Conservation (phyloP, 805 yeast species). For the Teunomyces pallodes region DNA sequence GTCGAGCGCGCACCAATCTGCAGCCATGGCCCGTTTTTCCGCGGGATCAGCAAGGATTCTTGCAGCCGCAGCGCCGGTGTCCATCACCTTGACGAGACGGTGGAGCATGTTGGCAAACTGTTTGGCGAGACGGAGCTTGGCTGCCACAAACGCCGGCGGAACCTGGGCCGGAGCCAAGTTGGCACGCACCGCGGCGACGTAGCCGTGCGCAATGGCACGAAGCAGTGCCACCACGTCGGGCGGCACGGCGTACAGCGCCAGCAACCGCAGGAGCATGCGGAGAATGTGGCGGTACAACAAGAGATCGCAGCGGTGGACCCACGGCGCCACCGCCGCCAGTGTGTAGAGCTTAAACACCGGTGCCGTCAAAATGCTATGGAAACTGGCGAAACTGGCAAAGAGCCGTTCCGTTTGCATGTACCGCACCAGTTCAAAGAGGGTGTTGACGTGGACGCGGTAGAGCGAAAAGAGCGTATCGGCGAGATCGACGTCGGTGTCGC, state of each 20-base stretch:
- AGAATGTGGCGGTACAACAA: slow-evolving; percentile 55
- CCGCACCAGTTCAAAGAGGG: slow-evolving; percentile 63
- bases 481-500: slow-evolving; percentile 51
- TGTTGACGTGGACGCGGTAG: slow-evolving; percentile 62
- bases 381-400: slow-evolving; percentile 50
- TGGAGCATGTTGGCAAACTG: slow-evolving; percentile 52
- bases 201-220: slow-evolving; percentile 49
- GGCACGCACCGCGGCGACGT: slow-evolving; percentile 44
- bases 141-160: slow-evolving; percentile 49
- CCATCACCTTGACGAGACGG: slow-evolving; percentile 53
- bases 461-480: slow-evolving; percentile 60
- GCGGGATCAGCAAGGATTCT: slow-evolving; percentile 41
- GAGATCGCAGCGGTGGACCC: slow-evolving; percentile 70
- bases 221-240: slow-evolving; percentile 52
- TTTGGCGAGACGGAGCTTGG: slow-evolving; percentile 53
- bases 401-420: slow-evolving; percentile 65
- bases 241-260: slow-evolving; percentile 54
- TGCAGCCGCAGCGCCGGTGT: slow-evolving; percentile 50
- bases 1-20: slow-evolving; percentile 59
- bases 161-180: slow-evolving; percentile 36
- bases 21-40: slow-evolving; percentile 50
- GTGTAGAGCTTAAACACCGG: slow-evolving; percentile 61
- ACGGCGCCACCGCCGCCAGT: slow-evolving; percentile 46
- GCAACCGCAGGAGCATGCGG: slow-evolving; percentile 60
- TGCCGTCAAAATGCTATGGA: slow-evolving; percentile 54